phyloP scores from a whole-genome alignment of 2,329 filamentous ascomycete genomes.

The Aureobasidium melanogenum region DNA sequence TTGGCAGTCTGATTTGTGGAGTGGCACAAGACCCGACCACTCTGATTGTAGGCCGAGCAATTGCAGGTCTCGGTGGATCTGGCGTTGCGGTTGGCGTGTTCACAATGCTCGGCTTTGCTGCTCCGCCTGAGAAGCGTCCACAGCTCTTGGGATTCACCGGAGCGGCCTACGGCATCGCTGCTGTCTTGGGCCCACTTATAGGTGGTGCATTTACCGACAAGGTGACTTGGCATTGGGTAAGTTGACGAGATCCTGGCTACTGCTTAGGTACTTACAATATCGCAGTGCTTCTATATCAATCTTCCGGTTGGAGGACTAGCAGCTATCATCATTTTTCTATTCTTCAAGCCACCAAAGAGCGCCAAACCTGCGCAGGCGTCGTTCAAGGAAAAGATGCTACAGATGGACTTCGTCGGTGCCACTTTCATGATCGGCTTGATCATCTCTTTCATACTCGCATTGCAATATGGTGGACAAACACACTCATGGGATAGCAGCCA shows the following conservation, averaged over 20 bases:
- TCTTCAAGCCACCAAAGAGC: slow-evolving; percentile 27
- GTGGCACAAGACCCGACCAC: slow-evolving; percentile 41
- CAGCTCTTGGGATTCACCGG: slow-evolving; percentile 42
- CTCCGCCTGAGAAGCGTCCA: slow-evolving; percentile 38
- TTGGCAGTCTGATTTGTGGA: slow-evolving; percentile 45
- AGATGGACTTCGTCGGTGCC: not conserved
- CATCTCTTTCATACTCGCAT: slow-evolving; percentile 35
- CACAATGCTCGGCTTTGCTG: slow-evolving; percentile 37
- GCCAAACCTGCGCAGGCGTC: slow-evolving; percentile 28
- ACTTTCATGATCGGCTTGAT: not conserved
- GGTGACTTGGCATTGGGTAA: slow-evolving; percentile 36
- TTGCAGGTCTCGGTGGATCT: slow-evolving; percentile 42
- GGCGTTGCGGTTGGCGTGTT: slow-evolving; percentile 41
- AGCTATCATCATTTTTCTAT: slow-evolving; percentile 9
- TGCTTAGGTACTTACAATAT: not conserved
- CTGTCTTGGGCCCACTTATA: slow-evolving; percentile 39
- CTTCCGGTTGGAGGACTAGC: slow-evolving; percentile 39
- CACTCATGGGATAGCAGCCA: slow-evolving; percentile 29
- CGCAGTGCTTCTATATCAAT: slow-evolving; percentile 43
- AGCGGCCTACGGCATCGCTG: slow-evolving; percentile 35
- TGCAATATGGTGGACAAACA: slow-evolving; percentile 37
- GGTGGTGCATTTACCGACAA: slow-evolving; percentile 31
- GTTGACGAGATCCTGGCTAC: slow-evolving; percentile 23
- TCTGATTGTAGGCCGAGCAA: slow-evolving; percentile 43
- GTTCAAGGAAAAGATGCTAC: slow-evolving; percentile 17